Percentiles rank a stretch among this genome's conserved stretches.
Evolutionary conservation across 1,284 basidiomycete species (phyloP).

Genomic region (Ustilago lituana): DNA sequence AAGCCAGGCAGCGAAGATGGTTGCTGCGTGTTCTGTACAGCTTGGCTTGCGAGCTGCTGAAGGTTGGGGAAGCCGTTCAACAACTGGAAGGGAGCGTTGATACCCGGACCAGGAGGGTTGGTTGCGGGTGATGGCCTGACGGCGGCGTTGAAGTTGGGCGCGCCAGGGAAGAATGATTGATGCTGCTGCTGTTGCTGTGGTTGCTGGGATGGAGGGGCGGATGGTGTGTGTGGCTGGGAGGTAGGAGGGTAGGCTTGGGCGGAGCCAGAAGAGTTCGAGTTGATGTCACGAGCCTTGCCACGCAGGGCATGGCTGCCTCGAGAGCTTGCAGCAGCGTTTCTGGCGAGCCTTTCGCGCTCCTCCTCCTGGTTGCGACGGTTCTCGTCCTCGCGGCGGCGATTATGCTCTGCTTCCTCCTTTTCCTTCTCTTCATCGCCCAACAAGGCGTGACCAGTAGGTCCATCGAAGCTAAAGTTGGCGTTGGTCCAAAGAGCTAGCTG

Average conservation of each 20-base stretch:
- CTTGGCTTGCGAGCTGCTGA: conserved; percentile 14
- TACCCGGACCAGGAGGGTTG: conserved; percentile 28
- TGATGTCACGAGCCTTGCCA: conserved; percentile 42
- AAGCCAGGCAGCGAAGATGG: conserved; percentile 17
- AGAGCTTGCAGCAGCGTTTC: conserved; percentile 51
- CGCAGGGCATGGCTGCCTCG: conserved; percentile 40
- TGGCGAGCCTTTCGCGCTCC: conserved; percentile 43
- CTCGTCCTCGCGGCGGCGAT: conserved; percentile 49
- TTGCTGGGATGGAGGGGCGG: conserved; percentile 23
- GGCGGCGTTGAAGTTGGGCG: conserved; percentile 26
- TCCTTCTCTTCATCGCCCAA: conserved; percentile 66
- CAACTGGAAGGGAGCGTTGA: conserved; percentile 20
- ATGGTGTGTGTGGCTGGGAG: conserved; percentile 25
- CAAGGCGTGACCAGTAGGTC: conserved; percentile 65
- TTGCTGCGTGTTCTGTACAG: conserved; percentile 22
- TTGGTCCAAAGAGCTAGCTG: conserved; percentile 67
- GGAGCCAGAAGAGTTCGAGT: conserved; percentile 18
- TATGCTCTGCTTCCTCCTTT: conserved; percentile 57
- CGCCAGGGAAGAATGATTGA: conserved; percentile 30
- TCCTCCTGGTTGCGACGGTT: conserved; percentile 53
- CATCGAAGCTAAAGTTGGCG: conserved; percentile 66
- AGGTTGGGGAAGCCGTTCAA: conserved; percentile 37
- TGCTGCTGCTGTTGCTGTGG: conserved; percentile 26
- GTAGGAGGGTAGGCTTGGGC: conserved; percentile 24
- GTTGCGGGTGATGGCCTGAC: conserved; percentile 27